Evolutionary conservation across 495 filamentous ascomycete species (phyloP), one percentile per base, ranked within the genome.

Genomic region (Hypomontagnella monticulosa): DNA sequence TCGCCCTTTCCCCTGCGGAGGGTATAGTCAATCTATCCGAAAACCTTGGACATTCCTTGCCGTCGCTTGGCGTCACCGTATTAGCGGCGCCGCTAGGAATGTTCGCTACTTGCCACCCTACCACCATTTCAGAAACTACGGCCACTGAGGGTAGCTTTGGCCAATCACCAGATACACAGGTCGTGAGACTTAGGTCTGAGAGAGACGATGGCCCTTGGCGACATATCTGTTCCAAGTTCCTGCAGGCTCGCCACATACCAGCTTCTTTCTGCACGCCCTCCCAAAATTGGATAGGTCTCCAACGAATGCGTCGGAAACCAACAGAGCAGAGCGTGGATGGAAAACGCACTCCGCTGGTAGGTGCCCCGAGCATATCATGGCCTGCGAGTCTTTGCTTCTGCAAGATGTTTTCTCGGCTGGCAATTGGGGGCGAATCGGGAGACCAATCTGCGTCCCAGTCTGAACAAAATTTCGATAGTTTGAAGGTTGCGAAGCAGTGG

Each of bases 401-500:
- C 15, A 83, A 78, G 63, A 71, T 63, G 32, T 59, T 70, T 42
- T 62, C 69, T 32, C 56, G 62, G 4, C 37, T 69, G 7, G 37
- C 63, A 12, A 66, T 72, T 15, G 53, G 64, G 41, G 49, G 38
- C 14, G 71, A 72, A 48, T n/a, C 56, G 44, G 63, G 66, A 11
- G 69, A 72, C 12, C 52, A 37, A n/a, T 47, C 57, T 1, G 16
- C 18, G 38, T 61, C 59, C 40, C 53, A 55, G 6, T 20, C 37
- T n/a, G 61, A 72, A 1, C 74, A 67, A 8, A 67, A 67, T 18
- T 71, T 77, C 37, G 88, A 94, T 70, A 88, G 90, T 16, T 68
- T 96, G 23, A 77, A 81, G 9, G 83, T 85, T 64, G 90, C 89
- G 2, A 86, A 91, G 74, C 74, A 79, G 18, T 97, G 93, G 93